Evolutionary conservation across 768 basidiomycete species (phyloP), one percentile per base, ranked within the genome.

Genomic region (Trametes gibbosa): DNA sequence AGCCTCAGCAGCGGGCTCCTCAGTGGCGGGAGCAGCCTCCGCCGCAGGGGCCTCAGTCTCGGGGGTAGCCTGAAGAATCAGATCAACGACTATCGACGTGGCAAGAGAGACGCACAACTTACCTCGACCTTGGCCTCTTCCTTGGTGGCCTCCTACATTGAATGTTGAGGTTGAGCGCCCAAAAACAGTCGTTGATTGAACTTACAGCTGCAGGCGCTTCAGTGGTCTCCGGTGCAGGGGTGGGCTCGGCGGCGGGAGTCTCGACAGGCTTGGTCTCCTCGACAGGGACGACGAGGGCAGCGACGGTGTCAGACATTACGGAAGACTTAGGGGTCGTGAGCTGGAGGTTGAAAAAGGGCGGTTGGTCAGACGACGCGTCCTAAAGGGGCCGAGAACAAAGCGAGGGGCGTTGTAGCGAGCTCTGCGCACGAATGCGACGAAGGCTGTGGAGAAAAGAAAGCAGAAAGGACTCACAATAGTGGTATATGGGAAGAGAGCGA

Each of bases 291-390:
- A 76, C 76, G 71, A 78, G 68, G 70, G 76, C 74, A 75, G 86
- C 88, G 63, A 67, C 69, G 69, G 86, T 73, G 75, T 87, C 82
- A 81, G 91, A 92, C 90, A 94, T 92, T 90, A 91, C 84, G 76
- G 67, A 58, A 58, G 66, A 64, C 59, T 75, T 77, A 75, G 72
- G 72, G 75, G 78, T 79, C 77, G 73, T 79, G 81, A 81, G 83
- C 83, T 85, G 72, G 40, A 58, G 62, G 25, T 32, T 42, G 43
- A 56, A 59, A 59, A 56, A n/a, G 62, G 61, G 23, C 51, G 40
- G n/a, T 57, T 56, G 56, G 64, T 64, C 59, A 65, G 63, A 53
- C 60, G 58, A 63, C 61, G 57, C 61, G 59, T 49, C 57, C 41
- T 46, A n/a, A 58, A 50, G 10, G 14, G 32, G 42, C 27, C 29